Base-by-base conservation (phyloP, 2,329 filamentous ascomycete species). In the Monosporascus sp. region DNA sequence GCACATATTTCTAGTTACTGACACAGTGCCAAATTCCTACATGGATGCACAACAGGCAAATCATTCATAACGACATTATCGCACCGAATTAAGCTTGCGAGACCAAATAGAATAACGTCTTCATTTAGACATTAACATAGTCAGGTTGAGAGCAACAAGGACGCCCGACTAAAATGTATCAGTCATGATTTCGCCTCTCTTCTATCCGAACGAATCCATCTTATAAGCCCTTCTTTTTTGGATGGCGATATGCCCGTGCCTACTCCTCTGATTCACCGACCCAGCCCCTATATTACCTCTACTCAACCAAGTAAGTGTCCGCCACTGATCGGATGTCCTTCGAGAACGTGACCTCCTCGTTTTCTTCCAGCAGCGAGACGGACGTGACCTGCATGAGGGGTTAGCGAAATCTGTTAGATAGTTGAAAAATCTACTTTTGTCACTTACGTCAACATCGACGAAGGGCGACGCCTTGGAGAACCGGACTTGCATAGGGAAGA, bases 401-500 rank as follows among this genome's bases (percentile, higher is more conserved):
- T 68, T 70, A 70, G 63, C 49, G 49, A 45, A 18, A 51, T 49
- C 37, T 31, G 9, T 39, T 37, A n/a, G n/a, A 44, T 24, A 15
- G 7, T 27, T 2, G 5, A 41, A 37, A 38, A 37, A 22, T 27
- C 11, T 38, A 55, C 7, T 20, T 22, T 11, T 51, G n/a, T 46
- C 57, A 82, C 88, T 86, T 78, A 97, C 93, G 75, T 97, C 91
- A 58, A 99, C 89, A 64, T 97, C 90, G 49, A 97, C 82, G 70
- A 90, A 96, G 27, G 94, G 93, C 54, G 81, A 83, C 43, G 84
- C 81, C 80, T 96, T 97, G 58, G 83, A 86, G 73, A 99, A 99
- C 51, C 85, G 82, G 55, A 97, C 85, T 51, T 83, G 87, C 92
- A 99, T 97, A 1, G 94, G 94, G 84, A 99, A 99, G 76, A 97